A percentile compares a stretch with the other conserved stretches of the same genome.
phyloP scores from a whole-genome alignment of 805 yeast species.

The Nakazawaea peltata region DNA sequence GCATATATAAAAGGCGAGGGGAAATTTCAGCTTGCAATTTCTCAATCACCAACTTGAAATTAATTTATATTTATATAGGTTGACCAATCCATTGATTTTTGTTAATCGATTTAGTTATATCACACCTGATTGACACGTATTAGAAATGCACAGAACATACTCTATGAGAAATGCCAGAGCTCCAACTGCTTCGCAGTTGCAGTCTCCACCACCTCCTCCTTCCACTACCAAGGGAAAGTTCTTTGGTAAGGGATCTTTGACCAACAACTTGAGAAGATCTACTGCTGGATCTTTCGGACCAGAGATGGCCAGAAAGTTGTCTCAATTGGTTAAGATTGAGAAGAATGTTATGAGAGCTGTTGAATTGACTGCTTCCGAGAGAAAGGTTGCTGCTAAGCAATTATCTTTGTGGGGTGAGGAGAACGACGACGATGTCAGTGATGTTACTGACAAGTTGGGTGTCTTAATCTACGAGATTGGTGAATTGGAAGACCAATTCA shows the following conservation, averaged over 20 bases:
- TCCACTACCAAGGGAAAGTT: conserved; percentile 65
- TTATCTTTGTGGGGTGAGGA: conserved; percentile 97
- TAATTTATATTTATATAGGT: too few relatives aligned
- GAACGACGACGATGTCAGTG: conserved; percentile 94
- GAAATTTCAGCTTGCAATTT: too few relatives aligned
- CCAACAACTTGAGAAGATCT: conserved; percentile 65
- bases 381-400: conserved; percentile 95
- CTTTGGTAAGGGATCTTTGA: conserved; percentile 68
- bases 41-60: too few relatives aligned
- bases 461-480: conserved; percentile 93
- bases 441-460: conserved; percentile 95
- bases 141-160: conserved; percentile 75
- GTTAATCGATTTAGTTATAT: too few relatives aligned
- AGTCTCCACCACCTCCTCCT: conserved; percentile 76
- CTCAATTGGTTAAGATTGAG: conserved; percentile 91
- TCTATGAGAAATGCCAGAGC: conserved; percentile 73
- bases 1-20: too few relatives aligned
- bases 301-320: conserved; percentile 85
- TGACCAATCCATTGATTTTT: too few relatives aligned
- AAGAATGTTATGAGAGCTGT: conserved; percentile 91
- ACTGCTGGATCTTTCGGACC: conserved; percentile 94
- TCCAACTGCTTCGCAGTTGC: conserved; percentile 76
- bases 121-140: too few relatives aligned
- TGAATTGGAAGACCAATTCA: conserved; percentile 96
- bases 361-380: conserved; percentile 88